Evolutionary conservation across 2,329 filamentous ascomycete species (phyloP).

Genomic region (Talaromyces atroroseus): DNA sequence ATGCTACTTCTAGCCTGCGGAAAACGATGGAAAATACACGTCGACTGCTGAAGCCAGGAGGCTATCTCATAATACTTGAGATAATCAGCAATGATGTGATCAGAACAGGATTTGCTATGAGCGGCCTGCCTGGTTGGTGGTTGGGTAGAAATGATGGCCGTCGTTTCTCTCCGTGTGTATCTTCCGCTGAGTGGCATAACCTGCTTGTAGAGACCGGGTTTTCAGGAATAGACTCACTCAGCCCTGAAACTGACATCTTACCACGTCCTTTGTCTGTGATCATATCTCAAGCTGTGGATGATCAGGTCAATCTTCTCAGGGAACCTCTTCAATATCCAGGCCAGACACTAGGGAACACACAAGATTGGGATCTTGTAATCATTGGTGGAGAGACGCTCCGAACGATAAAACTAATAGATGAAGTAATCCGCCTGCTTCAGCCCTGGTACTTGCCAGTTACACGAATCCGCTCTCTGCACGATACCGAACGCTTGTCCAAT

Average conservation of each 20-base stretch:
- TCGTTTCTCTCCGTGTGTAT: background rate
- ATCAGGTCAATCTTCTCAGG: slow-evolving; percentile 1
- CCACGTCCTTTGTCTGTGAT: background rate
- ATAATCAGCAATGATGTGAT: slow-evolving; percentile 19
- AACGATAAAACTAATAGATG: no score
- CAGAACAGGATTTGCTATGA: slow-evolving; percentile 22
- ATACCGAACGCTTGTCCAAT: no score
- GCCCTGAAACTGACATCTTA: background rate
- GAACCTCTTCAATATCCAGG: no score
- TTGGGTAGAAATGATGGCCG: slow-evolving; percentile 16
- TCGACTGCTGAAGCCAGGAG: slow-evolving; percentile 34
- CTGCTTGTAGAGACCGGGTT: slow-evolving; percentile 7
- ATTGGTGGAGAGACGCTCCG: background rate
- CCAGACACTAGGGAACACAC: background rate
- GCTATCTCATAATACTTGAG: slow-evolving; percentile 43
- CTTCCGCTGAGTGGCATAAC: background rate
- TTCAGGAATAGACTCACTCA: slow-evolving; percentile 8
- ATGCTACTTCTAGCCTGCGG: slow-evolving; percentile 23
- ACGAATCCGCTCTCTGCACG: no score
- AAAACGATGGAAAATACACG: slow-evolving; percentile 21
- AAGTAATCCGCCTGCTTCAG: no score
- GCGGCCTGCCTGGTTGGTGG: slow-evolving; percentile 36
- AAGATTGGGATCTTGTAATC: background rate
- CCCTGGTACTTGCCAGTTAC: no score
- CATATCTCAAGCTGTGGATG: background rate